Conservation (phyloP, 805 yeast genomes). For the Alloascoidea hylecoeti region DNA sequence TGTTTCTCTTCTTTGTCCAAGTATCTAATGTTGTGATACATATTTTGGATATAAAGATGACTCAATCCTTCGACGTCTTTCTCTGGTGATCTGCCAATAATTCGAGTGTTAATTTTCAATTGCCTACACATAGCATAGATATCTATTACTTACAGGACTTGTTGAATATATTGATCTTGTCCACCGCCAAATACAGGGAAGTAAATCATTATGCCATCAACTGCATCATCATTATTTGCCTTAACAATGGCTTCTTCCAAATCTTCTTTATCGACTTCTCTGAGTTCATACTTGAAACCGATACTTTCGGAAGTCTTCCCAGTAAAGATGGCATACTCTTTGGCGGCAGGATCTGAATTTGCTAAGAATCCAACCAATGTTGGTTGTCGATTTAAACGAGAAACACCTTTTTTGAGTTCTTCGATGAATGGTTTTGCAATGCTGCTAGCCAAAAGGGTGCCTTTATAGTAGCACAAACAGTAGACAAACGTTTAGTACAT, state of each 20-base stretch:
- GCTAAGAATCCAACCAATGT: constrained; percentile 84
- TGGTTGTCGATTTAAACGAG: constrained; percentile 42
- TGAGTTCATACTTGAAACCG: constrained; percentile 75
- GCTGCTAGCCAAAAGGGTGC: constrained; percentile 75
- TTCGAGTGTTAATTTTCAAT: constrained; percentile 1
- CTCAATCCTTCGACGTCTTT: constrained; percentile 96
- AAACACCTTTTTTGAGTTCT: constrained; percentile 52
- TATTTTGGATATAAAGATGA: constrained; percentile 80
- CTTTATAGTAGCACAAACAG: no score
- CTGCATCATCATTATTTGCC: constrained; percentile 64
- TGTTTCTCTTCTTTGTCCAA: constrained; percentile 50
- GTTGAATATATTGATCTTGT: constrained; percentile 93
- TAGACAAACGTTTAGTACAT: no score
- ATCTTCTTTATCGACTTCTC: constrained; percentile 63
- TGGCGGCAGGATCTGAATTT: constrained; percentile 89
- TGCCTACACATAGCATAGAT: not conserved
- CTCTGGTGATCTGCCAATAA: constrained; percentile 34
- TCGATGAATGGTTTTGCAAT: constrained; percentile 72
- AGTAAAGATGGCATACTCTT: constrained; percentile 93
- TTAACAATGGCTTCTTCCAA: constrained; percentile 71
- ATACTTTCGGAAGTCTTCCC: constrained; percentile 75
- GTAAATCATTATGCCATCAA: constrained; percentile 92
- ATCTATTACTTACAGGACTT: constrained; percentile 36
- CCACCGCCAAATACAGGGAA: constrained; percentile 94
- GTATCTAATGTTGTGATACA: constrained; percentile 86